phyloP scores from a whole-genome alignment of 225 moss, liverwort and hornwort species.

The Bryoerythrophyllum caledonicum region DNA sequence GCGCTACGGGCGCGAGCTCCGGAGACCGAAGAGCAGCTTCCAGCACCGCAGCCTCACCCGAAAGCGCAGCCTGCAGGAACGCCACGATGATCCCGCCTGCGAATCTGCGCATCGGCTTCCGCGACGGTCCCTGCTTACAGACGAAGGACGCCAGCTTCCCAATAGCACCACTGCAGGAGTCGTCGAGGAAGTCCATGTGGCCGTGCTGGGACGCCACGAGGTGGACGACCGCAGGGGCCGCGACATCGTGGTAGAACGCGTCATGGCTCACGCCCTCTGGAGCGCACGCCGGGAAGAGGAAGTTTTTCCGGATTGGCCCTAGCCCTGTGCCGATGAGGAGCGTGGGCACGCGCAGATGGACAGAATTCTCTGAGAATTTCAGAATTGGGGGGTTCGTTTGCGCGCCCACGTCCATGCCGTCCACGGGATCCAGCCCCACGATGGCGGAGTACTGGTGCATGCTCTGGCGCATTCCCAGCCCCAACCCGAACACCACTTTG shows the following conservation, averaged over 20 bases:
- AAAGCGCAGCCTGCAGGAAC: constrained; percentile 47
- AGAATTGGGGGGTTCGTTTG: constrained; percentile 85
- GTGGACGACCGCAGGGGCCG: constrained; percentile 59
- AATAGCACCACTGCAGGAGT: constrained; percentile 39
- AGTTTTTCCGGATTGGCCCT: constrained; percentile 41
- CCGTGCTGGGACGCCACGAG: constrained; percentile 73
- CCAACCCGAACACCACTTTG: constrained; percentile 85
- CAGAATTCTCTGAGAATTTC: constrained; percentile 35
- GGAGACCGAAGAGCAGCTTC: constrained; percentile 26
- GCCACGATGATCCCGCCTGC: constrained; percentile 54
- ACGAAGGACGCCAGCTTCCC: constrained; percentile 41
- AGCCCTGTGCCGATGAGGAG: constrained; percentile 78
- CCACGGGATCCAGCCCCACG: constrained; percentile 83
- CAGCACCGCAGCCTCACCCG: constrained; percentile 16
- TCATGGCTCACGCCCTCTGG: constrained; percentile 70
- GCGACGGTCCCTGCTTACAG: constrained; percentile 61
- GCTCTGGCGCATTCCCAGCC: constrained; percentile 52
- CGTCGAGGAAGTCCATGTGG: constrained; percentile 85
- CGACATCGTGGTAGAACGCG: constrained; percentile 63
- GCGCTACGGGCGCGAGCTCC: constrained; percentile 38
- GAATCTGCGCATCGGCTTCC: constrained; percentile 75
- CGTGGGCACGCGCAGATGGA: constrained; percentile 53
- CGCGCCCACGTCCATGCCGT: constrained; percentile 52
- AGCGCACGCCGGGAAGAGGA: constrained; percentile 76
- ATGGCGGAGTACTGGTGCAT: constrained; percentile 60